phyloP scores from a whole-genome alignment of 2,329 filamentous ascomycete genomes.

The Penicillium glabrum region DNA sequence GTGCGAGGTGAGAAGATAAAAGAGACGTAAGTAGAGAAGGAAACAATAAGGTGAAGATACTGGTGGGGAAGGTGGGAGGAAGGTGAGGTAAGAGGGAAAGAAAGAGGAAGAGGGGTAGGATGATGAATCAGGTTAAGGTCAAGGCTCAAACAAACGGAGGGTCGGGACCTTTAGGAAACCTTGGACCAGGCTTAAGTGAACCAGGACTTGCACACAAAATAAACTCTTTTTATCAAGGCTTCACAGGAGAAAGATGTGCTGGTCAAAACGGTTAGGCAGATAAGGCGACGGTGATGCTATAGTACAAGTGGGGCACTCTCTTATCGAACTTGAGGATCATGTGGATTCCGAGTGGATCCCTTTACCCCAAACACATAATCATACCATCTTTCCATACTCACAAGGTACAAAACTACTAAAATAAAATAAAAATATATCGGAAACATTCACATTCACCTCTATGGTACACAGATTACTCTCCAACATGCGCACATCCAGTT shows the following conservation, averaged over 20 bases:
- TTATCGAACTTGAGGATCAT: constrained; percentile 4
- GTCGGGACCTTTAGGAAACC: constrained; percentile 3
- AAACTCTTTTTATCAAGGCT: background rate
- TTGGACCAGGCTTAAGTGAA: constrained; percentile 5
- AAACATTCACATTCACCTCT: constrained; percentile 24
- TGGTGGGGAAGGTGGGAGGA: constrained; percentile 4
- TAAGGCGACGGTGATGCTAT: constrained; percentile 8
- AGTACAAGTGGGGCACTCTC: constrained; percentile 10
- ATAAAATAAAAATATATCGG: background rate
- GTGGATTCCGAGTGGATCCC: constrained; percentile 1
- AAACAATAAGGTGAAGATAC: background rate
- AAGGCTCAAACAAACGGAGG: constrained; percentile 10
- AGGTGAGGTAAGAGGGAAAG: constrained; percentile 12
- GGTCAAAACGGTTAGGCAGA: background rate
- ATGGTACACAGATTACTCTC: constrained; percentile 29
- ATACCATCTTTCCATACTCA: background rate
- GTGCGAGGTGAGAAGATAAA: background rate
- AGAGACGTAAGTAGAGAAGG: background rate
- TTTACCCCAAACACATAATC: background rate
- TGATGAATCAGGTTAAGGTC: constrained; percentile 24
- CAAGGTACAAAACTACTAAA: too few species aligned
- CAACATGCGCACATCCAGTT: constrained; percentile 18
- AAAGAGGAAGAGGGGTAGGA: constrained; percentile 26
- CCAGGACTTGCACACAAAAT: background rate
- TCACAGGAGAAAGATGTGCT: background rate